phyloP scores from a whole-genome alignment of 352 stramenopile species.

The Phytophthora kernoviae region DNA sequence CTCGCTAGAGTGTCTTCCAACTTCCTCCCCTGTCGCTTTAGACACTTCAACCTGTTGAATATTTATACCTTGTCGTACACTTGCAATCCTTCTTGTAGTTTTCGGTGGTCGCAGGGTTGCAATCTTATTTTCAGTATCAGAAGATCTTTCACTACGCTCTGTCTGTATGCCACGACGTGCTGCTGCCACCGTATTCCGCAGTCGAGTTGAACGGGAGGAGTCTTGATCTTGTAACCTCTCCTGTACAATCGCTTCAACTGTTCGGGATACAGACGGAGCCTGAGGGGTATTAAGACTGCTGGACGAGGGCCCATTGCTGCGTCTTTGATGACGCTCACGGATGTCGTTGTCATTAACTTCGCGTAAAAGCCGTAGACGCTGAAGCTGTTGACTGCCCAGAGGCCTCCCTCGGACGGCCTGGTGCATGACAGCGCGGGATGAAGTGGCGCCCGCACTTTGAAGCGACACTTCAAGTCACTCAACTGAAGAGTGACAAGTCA shows the following conservation, averaged over 20 bases:
- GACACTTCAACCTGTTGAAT: too few relatives aligned
- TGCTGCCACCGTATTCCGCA: slow-evolving; percentile 47
- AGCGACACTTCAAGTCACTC: background rate
- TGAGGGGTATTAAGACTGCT: background rate
- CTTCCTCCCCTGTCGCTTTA: background rate
- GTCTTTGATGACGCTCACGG: slow-evolving; percentile 38
- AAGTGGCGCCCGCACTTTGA: slow-evolving; percentile 19
- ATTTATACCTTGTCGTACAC: slow-evolving; percentile 36
- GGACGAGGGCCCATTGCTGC: background rate
- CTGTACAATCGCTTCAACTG: slow-evolving; percentile 57
- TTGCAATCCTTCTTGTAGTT: slow-evolving; percentile 38
- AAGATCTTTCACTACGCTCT: slow-evolving; percentile 40
- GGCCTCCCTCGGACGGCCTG: slow-evolving; percentile 19
- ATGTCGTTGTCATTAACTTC: slow-evolving; percentile 39
- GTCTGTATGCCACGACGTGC: slow-evolving; percentile 53
- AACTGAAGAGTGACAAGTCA: slow-evolving; percentile 4
- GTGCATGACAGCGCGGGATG: slow-evolving; percentile 32
- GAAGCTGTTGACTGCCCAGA: slow-evolving; percentile 57
- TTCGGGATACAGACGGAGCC: slow-evolving; percentile 18
- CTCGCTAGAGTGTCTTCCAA: background rate
- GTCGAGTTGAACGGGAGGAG: slow-evolving; percentile 25
- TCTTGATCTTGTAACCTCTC: slow-evolving; percentile 21
- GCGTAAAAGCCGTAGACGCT: slow-evolving; percentile 51
- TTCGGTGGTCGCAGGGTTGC: background rate
- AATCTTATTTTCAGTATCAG: background rate